Percentiles rank a stretch among this genome's conserved stretches.
Evolutionary conservation across 179 eudicot genomes (phyloP).

Genomic region (Camellia oleifera): DNA sequence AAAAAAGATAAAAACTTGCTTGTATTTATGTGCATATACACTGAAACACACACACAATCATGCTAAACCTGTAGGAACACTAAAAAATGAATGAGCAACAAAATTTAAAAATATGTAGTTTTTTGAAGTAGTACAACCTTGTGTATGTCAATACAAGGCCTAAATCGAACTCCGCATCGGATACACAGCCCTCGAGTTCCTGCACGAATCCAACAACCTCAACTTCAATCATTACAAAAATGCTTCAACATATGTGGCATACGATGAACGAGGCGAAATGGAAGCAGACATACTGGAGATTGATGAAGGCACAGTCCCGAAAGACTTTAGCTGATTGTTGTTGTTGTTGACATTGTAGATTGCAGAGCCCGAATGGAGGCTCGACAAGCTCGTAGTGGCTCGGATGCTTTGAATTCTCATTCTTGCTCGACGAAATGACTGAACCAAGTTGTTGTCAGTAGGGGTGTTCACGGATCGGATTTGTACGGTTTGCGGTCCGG

Average conservation of each 20-base stretch:
- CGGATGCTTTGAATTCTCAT: slow-evolving; percentile 7
- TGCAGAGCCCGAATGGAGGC: neutral
- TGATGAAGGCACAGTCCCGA: neutral
- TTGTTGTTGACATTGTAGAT: neutral
- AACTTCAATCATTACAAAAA: neutral
- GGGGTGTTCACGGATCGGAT: no score
- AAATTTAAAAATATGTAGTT: neutral
- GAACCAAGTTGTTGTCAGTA: neutral
- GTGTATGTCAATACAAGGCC: slow-evolving; percentile 95
- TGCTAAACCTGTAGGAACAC: no score
- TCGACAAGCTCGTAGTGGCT: neutral
- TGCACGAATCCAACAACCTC: slow-evolving; percentile 12
- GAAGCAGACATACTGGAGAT: slow-evolving; percentile 10
- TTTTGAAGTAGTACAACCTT: slow-evolving; percentile 39
- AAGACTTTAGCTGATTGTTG: neutral
- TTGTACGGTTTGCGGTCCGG: no score
- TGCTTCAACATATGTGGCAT: neutral
- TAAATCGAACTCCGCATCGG: slow-evolving; percentile 61
- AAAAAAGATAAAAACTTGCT: no score
- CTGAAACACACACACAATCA: no score
- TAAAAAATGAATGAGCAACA: neutral
- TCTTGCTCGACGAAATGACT: neutral
- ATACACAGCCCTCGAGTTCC: slow-evolving; percentile 34
- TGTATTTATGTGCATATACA: no score
- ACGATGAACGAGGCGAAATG: neutral